Evolutionary conservation across 2,329 filamentous ascomycete genomes (phyloP).

Genomic region (Clarireedia hainanense): DNA sequence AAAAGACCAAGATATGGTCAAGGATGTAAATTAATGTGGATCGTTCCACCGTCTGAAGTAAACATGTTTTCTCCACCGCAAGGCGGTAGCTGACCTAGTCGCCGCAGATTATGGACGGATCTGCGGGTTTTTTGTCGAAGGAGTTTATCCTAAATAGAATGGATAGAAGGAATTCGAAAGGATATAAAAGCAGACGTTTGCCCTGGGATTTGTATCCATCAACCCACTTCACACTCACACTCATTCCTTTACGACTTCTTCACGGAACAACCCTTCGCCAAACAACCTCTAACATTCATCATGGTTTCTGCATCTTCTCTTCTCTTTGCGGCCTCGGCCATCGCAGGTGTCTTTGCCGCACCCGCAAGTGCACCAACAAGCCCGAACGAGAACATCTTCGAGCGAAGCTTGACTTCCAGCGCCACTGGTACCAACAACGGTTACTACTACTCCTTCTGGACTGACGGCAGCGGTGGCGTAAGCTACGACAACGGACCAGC

Average conservation of each 20-base stretch:
- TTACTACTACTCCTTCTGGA: slow-evolving; percentile 52
- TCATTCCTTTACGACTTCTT: background rate
- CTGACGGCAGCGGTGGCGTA: slow-evolving; percentile 39
- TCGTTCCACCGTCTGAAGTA: background rate
- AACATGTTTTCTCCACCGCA: background rate
- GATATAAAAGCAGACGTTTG: background rate
- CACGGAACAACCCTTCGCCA: background rate
- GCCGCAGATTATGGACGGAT: background rate
- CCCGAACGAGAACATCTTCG: background rate
- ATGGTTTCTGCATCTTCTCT: slow-evolving; percentile 4
- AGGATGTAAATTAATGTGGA: background rate
- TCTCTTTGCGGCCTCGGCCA: slow-evolving; percentile 5
- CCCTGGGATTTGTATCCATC: background rate
- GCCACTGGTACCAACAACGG: slow-evolving; percentile 4
- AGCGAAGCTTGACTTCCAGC: slow-evolving; percentile 1
- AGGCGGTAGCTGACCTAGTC: background rate
- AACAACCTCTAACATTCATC: background rate
- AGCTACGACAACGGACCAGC: slow-evolving; percentile 46
- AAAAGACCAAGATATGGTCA: background rate
- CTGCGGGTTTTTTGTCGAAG: background rate
- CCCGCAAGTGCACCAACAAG: slow-evolving; percentile 1
- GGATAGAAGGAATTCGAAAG: background rate
- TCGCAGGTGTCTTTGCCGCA: slow-evolving; percentile 1
- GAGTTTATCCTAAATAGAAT: background rate
- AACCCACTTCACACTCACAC: background rate